A percentile compares a stretch with the other conserved stretches of the same genome.
Evolutionary conservation across 768 basidiomycete genomes (phyloP).

Genomic region (Calocybe gangraenosa): DNA sequence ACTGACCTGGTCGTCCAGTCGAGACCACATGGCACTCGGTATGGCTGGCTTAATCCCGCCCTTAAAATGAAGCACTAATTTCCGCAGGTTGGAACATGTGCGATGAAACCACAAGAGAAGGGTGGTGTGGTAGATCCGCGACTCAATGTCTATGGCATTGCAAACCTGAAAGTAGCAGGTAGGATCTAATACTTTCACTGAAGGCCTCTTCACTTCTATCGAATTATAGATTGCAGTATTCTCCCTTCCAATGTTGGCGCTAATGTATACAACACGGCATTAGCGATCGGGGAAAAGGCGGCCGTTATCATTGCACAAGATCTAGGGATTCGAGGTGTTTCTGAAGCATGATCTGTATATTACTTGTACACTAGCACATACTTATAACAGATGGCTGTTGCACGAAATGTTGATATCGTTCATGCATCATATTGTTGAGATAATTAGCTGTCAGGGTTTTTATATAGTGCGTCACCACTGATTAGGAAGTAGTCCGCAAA

Average conservation of each 20-base stretch:
- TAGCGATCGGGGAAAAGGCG: conserved; percentile 59
- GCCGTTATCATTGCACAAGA: conserved; percentile 58
- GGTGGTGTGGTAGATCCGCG: conserved; percentile 59
- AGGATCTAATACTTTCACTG: conserved; percentile 1
- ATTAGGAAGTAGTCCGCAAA: too few species aligned
- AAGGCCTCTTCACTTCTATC: not conserved
- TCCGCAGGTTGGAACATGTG: conserved; percentile 56
- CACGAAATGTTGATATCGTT: too few species aligned
- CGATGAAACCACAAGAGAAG: conserved; percentile 57
- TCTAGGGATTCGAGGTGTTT: conserved; percentile 24
- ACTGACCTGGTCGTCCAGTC: conserved; percentile 19
- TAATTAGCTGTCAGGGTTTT: too few species aligned
- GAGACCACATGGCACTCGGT: conserved; percentile 45
- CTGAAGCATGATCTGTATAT: conserved; percentile 2
- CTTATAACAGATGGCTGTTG: too few species aligned
- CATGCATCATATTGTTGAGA: too few species aligned
- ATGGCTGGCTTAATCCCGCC: conserved; percentile 1
- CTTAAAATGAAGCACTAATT: not conserved
- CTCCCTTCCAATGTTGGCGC: conserved; percentile 35
- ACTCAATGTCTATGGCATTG: conserved; percentile 61
- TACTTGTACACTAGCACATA: too few species aligned
- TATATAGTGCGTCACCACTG: too few species aligned
- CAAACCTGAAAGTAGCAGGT: conserved; percentile 58
- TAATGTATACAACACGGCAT: conserved; percentile 38
- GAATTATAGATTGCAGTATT: conserved; percentile 31